Evolutionary conservation across 1,284 basidiomycete species (phyloP).

Genomic region (Tremellales sp.): DNA sequence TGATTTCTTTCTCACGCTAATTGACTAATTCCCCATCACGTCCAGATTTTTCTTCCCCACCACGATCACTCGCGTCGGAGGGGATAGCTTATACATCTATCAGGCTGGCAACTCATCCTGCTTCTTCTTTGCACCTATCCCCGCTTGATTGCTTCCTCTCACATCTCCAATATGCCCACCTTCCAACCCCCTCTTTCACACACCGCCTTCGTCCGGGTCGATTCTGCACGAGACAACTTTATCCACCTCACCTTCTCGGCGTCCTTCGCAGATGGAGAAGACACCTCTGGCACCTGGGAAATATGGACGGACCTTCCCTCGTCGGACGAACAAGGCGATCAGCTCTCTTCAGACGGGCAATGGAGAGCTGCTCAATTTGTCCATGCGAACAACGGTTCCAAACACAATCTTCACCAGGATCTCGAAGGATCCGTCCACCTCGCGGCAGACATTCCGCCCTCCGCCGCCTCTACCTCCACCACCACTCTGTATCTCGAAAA

Average conservation of each 20-base stretch:
- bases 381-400: neutral
- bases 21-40: too few relatives aligned
- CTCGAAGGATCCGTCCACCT: neutral
- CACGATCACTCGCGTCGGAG: too few relatives aligned
- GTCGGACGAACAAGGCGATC: slow-evolving; percentile 12
- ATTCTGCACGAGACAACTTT: slow-evolving; percentile 4
- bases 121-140: too few relatives aligned
- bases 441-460: neutral
- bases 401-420: neutral
- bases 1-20: too few relatives aligned
- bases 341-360: slow-evolving; percentile 8
- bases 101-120: too few relatives aligned
- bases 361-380: slow-evolving; percentile 20
- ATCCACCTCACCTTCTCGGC: slow-evolving; percentile 23
- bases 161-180: slow-evolving; percentile 23
- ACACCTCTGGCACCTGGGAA: slow-evolving; percentile 23
- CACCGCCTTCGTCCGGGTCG: slow-evolving; percentile 11
- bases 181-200: slow-evolving; percentile 26
- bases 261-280: slow-evolving; percentile 14
- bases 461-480: neutral
- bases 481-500: slow-evolving; percentile 3
- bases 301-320: slow-evolving; percentile 30
- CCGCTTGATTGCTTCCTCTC: too few relatives aligned
- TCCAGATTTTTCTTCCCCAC: too few relatives aligned
- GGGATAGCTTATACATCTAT: too few relatives aligned